Conservation (phyloP, 345 rosid genomes). For the Carallia pectinifolia region DNA sequence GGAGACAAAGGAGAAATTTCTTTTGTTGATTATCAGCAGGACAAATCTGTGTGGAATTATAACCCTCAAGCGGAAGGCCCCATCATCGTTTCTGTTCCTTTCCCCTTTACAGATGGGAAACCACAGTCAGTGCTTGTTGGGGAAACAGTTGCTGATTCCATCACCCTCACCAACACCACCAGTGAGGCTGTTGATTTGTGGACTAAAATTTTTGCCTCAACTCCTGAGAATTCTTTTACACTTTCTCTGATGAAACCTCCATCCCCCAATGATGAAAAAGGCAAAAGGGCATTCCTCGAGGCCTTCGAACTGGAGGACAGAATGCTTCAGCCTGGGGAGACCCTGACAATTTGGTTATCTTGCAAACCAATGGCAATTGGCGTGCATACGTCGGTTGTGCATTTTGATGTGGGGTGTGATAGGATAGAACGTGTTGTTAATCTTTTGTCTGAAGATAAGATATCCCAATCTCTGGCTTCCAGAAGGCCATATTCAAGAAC, state of each 20-base stretch:
- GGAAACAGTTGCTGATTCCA: constrained; percentile 52
- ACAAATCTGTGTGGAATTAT: constrained; percentile 46
- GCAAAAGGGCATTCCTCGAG: constrained; percentile 41
- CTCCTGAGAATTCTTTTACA: constrained; percentile 36
- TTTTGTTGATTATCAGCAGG: constrained; percentile 67
- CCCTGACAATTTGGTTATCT: constrained; percentile 67
- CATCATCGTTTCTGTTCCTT: constrained; percentile 62
- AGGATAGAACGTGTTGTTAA: constrained; percentile 60
- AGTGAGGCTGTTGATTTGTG: constrained; percentile 25
- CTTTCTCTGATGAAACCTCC: constrained; percentile 78
- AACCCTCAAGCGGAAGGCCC: constrained; percentile 56
- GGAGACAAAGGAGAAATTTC: constrained; percentile 74
- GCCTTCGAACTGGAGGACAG: constrained; percentile 64
- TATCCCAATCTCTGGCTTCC: constrained; percentile 59
- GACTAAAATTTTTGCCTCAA: constrained; percentile 26
- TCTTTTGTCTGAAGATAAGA: constrained; percentile 76
- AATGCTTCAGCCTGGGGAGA: constrained; percentile 65
- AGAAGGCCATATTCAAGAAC: constrained; percentile 53
- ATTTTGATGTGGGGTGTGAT: constrained; percentile 52
- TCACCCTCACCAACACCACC: constrained; percentile 23
- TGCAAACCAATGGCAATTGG: constrained; percentile 73
- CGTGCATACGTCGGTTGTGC: constrained; percentile 58
- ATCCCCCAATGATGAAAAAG: constrained; percentile 21
- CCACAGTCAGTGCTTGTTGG: constrained; percentile 61
- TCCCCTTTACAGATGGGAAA: constrained; percentile 54